A percentile compares a stretch with the other conserved stretches of the same genome.
These are phyloP conservation scores for Rhododendron molle DNA, from an alignment of 148 eudicot genomes.

Conservation along the genomic window DNA sequence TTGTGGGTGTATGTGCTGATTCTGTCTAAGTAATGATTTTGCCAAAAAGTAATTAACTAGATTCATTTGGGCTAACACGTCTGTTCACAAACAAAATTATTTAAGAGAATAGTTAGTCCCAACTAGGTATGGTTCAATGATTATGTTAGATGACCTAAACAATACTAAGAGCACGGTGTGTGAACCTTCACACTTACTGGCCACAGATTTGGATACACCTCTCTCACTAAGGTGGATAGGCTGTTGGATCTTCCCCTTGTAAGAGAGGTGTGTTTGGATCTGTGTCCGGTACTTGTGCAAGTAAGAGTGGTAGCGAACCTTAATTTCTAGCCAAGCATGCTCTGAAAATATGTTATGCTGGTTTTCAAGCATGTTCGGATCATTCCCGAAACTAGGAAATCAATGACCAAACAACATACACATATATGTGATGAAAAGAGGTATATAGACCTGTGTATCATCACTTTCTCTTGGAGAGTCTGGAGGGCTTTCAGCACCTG, in stretches of 20 bases:
- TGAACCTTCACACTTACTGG: neutral
- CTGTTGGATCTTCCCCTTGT: neutral
- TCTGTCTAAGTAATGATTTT: neutral
- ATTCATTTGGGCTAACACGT: neutral
- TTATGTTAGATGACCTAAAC: neutral
- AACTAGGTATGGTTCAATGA: neutral
- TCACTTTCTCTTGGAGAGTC: conserved; percentile 67
- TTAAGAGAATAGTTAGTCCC: neutral
- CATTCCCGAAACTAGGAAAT: neutral
- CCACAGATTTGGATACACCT: neutral
- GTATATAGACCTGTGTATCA: conserved; percentile 49
- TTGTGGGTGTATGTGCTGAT: neutral
- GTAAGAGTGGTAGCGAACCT: neutral
- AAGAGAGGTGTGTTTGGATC: neutral
- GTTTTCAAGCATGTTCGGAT: neutral
- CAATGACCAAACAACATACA: neutral
- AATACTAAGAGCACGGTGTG: neutral
- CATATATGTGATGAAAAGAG: neutral
- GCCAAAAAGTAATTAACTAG: neutral
- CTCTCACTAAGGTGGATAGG: neutral
- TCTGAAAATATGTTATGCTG: neutral
- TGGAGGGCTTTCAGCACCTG: conserved; percentile 51
- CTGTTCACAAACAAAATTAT: no score
- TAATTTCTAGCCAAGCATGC: neutral
- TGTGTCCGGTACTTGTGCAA: neutral